Percentiles rank a stretch among this genome's conserved stretches.
Evolutionary conservation across 2,329 filamentous ascomycete genomes (phyloP).

Genomic region (Stagonosporopsis rhizophila): DNA sequence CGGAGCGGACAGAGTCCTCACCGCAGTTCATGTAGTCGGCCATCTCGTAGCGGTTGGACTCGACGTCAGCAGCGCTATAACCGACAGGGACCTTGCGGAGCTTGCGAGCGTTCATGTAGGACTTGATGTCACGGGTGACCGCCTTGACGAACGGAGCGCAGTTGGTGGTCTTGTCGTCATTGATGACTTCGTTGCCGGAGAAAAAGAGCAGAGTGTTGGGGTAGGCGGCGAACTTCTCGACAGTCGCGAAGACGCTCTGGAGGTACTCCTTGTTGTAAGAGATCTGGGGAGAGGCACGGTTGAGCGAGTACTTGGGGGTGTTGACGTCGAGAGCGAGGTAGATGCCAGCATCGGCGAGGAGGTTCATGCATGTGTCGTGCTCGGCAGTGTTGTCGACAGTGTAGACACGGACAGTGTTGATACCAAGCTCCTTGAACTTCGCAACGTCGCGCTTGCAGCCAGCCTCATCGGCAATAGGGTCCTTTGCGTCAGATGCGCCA

Average conservation of each 20-base stretch:
- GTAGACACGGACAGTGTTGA: conserved; percentile 94
- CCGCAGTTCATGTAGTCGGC: conserved; percentile 95
- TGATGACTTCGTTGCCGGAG: conserved; percentile 80
- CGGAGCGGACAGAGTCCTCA: conserved; percentile 78
- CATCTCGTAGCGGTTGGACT: conserved; percentile 84
- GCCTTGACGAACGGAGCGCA: conserved; percentile 75
- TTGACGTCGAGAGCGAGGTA: conserved; percentile 93
- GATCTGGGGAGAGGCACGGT: conserved; percentile 72
- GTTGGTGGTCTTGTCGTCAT: conserved; percentile 66
- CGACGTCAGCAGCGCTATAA: conserved; percentile 85
- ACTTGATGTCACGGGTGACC: conserved; percentile 80
- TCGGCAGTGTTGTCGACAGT: conserved; percentile 83
- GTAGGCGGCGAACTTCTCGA: conserved; percentile 84
- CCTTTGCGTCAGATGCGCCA: conserved; percentile 67
- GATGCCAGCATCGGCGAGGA: conserved; percentile 82
- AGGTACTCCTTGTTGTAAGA: conserved; percentile 91
- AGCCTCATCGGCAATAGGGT: conserved; percentile 76
- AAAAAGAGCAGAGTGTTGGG: conserved; percentile 87
- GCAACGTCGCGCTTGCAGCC: conserved; percentile 80
- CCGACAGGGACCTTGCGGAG: conserved; percentile 76
- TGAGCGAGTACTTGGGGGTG: conserved; percentile 87
- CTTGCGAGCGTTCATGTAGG: conserved; percentile 76
- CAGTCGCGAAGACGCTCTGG: conserved; percentile 84
- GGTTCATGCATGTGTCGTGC: conserved; percentile 86
- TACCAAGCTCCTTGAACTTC: conserved; percentile 82